A percentile compares a stretch with the other conserved stretches of the same genome.
Conservation (phyloP, 2,329 filamentous ascomycete genomes). For the Microsporum audouinii region DNA sequence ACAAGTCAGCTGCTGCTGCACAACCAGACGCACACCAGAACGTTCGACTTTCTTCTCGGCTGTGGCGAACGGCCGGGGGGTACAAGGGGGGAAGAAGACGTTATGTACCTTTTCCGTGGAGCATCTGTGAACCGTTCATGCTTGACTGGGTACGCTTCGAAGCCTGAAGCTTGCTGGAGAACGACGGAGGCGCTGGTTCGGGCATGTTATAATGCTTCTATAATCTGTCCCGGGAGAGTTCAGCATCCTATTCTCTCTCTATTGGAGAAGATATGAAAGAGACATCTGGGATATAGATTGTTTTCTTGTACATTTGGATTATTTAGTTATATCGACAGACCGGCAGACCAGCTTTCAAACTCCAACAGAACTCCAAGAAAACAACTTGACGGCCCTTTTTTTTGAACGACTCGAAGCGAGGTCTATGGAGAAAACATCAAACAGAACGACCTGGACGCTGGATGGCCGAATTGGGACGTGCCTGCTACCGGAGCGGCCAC, state of each 20-base stretch:
- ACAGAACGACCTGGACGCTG: background rate
- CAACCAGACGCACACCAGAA: no score
- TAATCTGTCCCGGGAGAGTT: background rate
- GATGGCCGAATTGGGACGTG: background rate
- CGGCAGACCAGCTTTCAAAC: background rate
- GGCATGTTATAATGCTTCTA: background rate
- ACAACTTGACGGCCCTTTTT: background rate
- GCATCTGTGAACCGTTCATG: background rate
- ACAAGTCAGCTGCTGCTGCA: background rate
- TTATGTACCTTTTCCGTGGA: background rate
- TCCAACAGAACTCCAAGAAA: background rate
- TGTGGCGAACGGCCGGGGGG: background rate
- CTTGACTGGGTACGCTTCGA: conserved; percentile 7
- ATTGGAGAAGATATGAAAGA: background rate
- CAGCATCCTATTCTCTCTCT: background rate
- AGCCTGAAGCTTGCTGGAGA: conserved; percentile 16
- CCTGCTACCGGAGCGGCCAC: background rate
- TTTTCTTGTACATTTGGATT: background rate
- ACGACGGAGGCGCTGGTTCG: background rate
- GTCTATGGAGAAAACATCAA: background rate
- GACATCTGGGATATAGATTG: background rate
- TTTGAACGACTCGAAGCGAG: background rate
- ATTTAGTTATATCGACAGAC: conserved; percentile 1
- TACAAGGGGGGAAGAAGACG: background rate
- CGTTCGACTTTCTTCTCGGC: background rate